phyloP scores from a whole-genome alignment of 2,329 filamentous ascomycete species.

The Aspergillus bombycis region DNA sequence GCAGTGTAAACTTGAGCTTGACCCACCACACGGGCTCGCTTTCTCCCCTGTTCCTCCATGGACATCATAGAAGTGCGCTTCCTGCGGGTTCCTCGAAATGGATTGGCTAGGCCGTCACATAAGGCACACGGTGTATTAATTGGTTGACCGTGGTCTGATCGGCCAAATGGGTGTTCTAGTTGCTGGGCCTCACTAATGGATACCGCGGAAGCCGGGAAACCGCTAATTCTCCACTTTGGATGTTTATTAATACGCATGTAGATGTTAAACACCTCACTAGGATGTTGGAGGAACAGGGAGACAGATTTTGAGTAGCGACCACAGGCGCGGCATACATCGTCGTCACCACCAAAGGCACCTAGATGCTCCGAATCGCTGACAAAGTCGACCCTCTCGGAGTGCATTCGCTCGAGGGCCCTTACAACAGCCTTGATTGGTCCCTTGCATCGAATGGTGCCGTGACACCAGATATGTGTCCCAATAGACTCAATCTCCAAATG shows the following conservation, averaged over 20 bases:
- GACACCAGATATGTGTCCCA: slow-evolving; percentile 1
- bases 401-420: not conserved
- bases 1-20: no score
- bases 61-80: no score
- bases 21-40: no score
- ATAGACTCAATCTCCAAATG: not conserved
- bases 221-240: slow-evolving; percentile 21
- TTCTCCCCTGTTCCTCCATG: no score
- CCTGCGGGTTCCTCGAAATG: no score
- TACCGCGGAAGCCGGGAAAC: slow-evolving; percentile 20
- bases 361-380: slow-evolving; percentile 11
- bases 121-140: no score
- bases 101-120: no score
- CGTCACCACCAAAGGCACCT: slow-evolving; percentile 12
- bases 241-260: slow-evolving; percentile 19
- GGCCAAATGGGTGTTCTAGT: slow-evolving; percentile 18
- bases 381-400: slow-evolving; percentile 8
- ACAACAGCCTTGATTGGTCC: slow-evolving; percentile 8
- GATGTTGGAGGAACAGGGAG: slow-evolving; percentile 16
- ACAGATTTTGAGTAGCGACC: slow-evolving; percentile 19
- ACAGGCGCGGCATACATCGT: slow-evolving; percentile 19
- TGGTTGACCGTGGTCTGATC: no score
- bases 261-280: slow-evolving; percentile 20
- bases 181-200: slow-evolving; percentile 15
- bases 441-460: slow-evolving; percentile 15